A percentile compares a stretch with the other conserved stretches of the same genome.
These are phyloP conservation scores for Daldinia caldariorum DNA, from an alignment of 495 filamentous ascomycete species.

Conservation along the genomic window DNA sequence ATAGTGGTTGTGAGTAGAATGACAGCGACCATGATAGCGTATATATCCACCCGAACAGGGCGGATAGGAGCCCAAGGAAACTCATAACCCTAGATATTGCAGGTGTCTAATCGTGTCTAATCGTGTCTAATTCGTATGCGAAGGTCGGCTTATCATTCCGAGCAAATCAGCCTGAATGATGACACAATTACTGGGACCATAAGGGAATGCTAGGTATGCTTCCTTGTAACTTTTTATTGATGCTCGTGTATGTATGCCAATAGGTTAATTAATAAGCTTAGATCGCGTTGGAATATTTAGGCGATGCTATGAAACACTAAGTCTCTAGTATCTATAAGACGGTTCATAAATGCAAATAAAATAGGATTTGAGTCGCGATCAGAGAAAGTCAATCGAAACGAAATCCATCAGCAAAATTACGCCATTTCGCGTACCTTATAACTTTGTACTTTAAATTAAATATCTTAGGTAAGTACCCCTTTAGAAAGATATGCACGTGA, in stretches of 20 bases:
- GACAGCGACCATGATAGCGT: constrained; percentile 83
- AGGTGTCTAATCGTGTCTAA: background rate
- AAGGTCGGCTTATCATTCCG: constrained; percentile 2
- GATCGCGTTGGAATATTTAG: background rate
- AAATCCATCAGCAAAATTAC: constrained; percentile 1
- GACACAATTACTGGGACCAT: constrained; percentile 9
- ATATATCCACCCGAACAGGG: constrained; percentile 67
- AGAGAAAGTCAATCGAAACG: no score
- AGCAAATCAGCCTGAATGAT: background rate
- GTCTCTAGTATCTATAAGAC: background rate
- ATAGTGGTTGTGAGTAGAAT: constrained; percentile 89
- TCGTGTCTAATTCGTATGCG: background rate
- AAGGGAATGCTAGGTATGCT: no score
- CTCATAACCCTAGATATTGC: constrained; percentile 31
- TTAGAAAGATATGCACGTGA: no score
- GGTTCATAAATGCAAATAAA: background rate
- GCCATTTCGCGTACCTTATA: background rate
- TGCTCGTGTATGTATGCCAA: background rate
- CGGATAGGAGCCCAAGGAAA: constrained; percentile 59
- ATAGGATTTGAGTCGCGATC: background rate
- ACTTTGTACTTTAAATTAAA: no score
- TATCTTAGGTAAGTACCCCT: no score
- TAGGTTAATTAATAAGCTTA: background rate
- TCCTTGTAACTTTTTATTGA: background rate
- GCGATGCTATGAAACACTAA: background rate